These are phyloP conservation scores for Termitomyces sp. DNA, from an alignment of 768 basidiomycete species.

Conservation along the genomic window DNA sequence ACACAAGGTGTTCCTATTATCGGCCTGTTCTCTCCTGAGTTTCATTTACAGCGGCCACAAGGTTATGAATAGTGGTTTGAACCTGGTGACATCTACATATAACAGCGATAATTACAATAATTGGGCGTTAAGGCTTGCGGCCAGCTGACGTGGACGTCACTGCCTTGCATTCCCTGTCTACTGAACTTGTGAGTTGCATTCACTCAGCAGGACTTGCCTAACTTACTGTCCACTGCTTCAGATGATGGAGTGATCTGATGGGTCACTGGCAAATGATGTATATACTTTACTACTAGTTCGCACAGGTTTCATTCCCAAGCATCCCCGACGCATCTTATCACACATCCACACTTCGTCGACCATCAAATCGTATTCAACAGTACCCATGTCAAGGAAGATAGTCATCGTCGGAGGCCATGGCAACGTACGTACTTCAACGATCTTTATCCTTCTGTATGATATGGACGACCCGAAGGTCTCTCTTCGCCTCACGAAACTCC, in stretches of 20 bases:
- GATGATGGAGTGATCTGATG: neutral
- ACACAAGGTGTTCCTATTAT: neutral
- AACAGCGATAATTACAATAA: no score
- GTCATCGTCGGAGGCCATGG: conserved; percentile 51
- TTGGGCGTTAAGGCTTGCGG: no score
- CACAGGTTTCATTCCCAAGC: neutral
- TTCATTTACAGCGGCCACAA: neutral
- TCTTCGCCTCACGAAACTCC: conserved; percentile 43
- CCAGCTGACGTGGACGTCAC: no score
- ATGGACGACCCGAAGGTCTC: conserved; percentile 26
- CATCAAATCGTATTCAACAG: neutral
- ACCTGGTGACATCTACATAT: no score
- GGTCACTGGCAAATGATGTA: neutral
- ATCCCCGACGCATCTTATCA: neutral
- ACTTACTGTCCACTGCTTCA: no score
- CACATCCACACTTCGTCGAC: neutral
- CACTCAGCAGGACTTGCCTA: no score
- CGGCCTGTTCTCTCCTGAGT: no score
- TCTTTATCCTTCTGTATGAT: neutral
- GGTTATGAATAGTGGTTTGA: no score
- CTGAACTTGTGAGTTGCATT: no score
- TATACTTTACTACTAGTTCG: neutral
- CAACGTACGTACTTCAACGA: conserved; percentile 24
- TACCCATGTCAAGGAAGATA: conserved; percentile 31
- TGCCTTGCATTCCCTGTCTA: no score